These are phyloP conservation scores for Microdochium paspali DNA, from an alignment of 2,329 filamentous ascomycete species.

Conservation along the genomic window DNA sequence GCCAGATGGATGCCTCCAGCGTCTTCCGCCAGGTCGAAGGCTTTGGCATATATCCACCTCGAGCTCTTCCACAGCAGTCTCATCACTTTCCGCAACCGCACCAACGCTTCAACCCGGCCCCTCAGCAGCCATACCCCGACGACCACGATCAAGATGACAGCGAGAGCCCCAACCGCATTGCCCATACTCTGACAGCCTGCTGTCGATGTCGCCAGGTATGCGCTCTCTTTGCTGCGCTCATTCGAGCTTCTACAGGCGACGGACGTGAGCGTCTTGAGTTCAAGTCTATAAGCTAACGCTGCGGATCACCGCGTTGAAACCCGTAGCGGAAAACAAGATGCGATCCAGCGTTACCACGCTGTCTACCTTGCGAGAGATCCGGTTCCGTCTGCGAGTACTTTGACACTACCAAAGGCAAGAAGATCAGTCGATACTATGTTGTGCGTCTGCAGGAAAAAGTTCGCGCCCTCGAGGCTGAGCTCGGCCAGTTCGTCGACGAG, in stretches of 20 bases:
- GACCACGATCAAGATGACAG: slow-evolving; percentile 34
- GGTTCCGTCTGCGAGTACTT: slow-evolving; percentile 92
- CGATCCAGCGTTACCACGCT: slow-evolving; percentile 85
- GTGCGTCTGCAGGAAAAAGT: slow-evolving; percentile 85
- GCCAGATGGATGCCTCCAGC: slow-evolving; percentile 47
- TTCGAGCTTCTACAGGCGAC: background rate
- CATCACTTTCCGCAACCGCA: slow-evolving; percentile 15
- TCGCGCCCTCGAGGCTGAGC: slow-evolving; percentile 69
- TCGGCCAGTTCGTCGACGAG: slow-evolving; percentile 69
- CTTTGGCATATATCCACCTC: slow-evolving; percentile 33
- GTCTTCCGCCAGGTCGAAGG: slow-evolving; percentile 47
- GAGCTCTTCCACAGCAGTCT: slow-evolving; percentile 15
- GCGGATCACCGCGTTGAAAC: slow-evolving; percentile 5
- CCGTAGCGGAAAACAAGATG: slow-evolving; percentile 92
- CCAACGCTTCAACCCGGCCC: slow-evolving; percentile 17
- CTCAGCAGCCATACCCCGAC: slow-evolving; percentile 12
- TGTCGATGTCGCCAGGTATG: slow-evolving; percentile 70
- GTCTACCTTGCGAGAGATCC: slow-evolving; percentile 84
- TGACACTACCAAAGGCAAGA: slow-evolving; percentile 77
- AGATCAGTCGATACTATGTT: slow-evolving; percentile 86
- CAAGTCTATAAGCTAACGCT: background rate
- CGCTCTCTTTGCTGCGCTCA: slow-evolving; percentile 5
- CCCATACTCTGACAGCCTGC: slow-evolving; percentile 72
- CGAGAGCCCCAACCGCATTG: slow-evolving; percentile 53
- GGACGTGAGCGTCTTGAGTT: background rate